Evolutionary conservation across 192 early-diverging fungal genomes (phyloP).

Genomic region (Coemansia biformis): DNA sequence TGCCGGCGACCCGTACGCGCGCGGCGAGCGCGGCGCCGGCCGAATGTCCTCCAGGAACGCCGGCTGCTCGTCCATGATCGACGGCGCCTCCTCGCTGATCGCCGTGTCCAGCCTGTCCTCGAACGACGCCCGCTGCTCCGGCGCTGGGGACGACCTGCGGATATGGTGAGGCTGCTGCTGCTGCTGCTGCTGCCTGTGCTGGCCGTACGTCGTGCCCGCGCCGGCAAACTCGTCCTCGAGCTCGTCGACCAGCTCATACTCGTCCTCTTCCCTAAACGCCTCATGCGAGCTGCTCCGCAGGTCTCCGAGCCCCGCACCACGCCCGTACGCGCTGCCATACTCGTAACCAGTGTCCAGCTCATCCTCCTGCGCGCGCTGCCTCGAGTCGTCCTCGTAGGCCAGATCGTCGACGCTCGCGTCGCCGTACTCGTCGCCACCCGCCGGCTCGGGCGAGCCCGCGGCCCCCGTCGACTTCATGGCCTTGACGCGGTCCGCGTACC

Average conservation of each 20-base stretch:
- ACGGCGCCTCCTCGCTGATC: constrained; percentile 21
- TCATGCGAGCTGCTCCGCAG: constrained; percentile 16
- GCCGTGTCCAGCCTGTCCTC: constrained; percentile 24
- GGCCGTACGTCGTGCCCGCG: constrained; percentile 6
- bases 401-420: constrained; percentile 1
- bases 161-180: constrained; percentile 6
- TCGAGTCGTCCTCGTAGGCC: constrained; percentile 49
- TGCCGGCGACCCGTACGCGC: constrained; percentile 36
- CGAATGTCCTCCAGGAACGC: constrained; percentile 32
- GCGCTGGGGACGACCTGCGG: neutral
- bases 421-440: constrained; percentile 18
- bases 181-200: constrained; percentile 8
- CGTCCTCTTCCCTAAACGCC: constrained; percentile 34
- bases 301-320: neutral
- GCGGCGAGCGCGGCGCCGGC: constrained; percentile 18
- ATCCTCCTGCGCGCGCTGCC: constrained; percentile 22
- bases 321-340: neutral
- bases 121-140: constrained; percentile 20
- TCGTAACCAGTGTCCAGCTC: constrained; percentile 6
- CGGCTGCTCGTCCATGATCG: constrained; percentile 44
- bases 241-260: constrained; percentile 11
- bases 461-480: constrained; percentile 38
- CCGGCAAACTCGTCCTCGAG: constrained; percentile 28
- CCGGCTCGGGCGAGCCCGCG: constrained; percentile 16
- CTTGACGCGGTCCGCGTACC: constrained; percentile 86